Evolutionary conservation across 148 eudicot genomes (phyloP), one percentile per base, ranked within the genome.

Genomic region (Persicaria maculosa): DNA sequence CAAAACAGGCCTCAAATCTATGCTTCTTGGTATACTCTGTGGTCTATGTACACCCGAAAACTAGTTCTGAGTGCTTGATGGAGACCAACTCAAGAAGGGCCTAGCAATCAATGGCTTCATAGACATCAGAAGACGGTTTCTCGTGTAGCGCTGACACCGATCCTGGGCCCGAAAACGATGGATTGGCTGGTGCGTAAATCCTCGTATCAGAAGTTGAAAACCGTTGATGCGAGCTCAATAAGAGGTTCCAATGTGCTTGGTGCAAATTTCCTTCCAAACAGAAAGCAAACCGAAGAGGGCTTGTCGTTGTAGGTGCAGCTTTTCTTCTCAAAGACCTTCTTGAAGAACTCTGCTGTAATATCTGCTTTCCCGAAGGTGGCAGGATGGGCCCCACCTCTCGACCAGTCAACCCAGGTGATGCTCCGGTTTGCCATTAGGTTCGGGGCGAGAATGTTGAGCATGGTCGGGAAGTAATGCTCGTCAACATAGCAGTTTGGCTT

Each of bases 341-440:
- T 80, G 47, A 88, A 78, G 84, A 92, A 92, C 31, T 80, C 86
- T 12, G 50, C 81, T 0, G 83, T 80, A 67, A 92, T 85, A 69
- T 92, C 97, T 4, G 77, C 79, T 68, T 74, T 81, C 10, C 96
- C 92, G 50, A 86, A 93, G 3, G 94, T 91, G 19, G 87, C 93
- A 4, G 98, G 98, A 72, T 93, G 98, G 22, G 97, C 72, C 11
- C 97, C 97, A 1, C 98, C 94, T 72, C 92, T 86, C 5, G 98
- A 91, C 98, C 98, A 93, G 77, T 93, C 97, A n/a, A 91, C 97
- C 89, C 85, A 91, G 43, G 98, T 93, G 65, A 93, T 43, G 80
- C 89, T 91, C 73, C 98, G 72, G 77, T 93, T 93, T 12, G 97
- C 91, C 81, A 91, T 53, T 7, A 77, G 83, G 40, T 71, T 59